Conservation (phyloP, 805 yeast genomes). For the Zygosaccharomyces lentus region DNA sequence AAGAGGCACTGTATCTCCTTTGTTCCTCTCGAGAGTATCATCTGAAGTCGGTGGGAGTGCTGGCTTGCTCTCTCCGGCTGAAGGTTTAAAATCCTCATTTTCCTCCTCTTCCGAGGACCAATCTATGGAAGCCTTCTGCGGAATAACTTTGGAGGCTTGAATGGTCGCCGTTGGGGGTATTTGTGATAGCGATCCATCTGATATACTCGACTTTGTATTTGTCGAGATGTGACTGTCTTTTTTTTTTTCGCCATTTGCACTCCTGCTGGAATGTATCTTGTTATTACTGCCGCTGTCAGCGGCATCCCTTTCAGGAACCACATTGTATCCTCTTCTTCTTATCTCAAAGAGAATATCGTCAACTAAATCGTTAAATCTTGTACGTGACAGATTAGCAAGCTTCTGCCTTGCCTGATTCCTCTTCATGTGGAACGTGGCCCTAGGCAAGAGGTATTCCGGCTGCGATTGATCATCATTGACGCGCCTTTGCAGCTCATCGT, state of each 20-base stretch:
- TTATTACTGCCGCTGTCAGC: neutral
- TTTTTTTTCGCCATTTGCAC: neutral
- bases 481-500: constrained; percentile 85
- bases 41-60: neutral
- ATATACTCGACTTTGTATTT: constrained; percentile 10
- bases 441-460: constrained; percentile 64
- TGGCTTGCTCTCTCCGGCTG: neutral
- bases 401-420: constrained; percentile 94
- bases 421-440: constrained; percentile 77
- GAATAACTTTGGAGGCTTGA: constrained; percentile 70
- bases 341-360: constrained; percentile 86
- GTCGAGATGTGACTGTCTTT: neutral
- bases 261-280: constrained; percentile 3
- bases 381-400: constrained; percentile 74
- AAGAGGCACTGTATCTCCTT: constrained; percentile 1
- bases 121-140: constrained; percentile 75
- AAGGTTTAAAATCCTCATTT: neutral
- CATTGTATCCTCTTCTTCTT: constrained; percentile 63
- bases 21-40: constrained; percentile 3
- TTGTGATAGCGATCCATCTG: constrained; percentile 8
- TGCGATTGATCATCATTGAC: constrained; percentile 53
- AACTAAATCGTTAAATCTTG: constrained; percentile 83
- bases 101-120: constrained; percentile 84
- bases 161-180: constrained; percentile 38
- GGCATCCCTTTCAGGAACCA: constrained; percentile 12